These are phyloP conservation scores for Leccinum olivaceopallidum DNA, from an alignment of 768 basidiomycete genomes.

Conservation along the genomic window DNA sequence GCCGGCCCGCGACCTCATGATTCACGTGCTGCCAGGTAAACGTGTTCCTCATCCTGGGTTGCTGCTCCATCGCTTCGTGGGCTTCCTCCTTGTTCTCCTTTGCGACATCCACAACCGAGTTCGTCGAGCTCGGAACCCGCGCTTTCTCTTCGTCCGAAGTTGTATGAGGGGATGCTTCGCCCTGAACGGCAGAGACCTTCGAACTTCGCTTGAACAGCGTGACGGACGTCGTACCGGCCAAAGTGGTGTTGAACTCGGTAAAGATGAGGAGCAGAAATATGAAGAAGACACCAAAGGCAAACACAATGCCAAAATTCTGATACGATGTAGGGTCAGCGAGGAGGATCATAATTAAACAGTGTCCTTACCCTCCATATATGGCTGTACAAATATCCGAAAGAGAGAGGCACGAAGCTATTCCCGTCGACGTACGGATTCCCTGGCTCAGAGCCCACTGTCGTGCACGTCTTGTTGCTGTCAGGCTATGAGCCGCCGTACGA, in stretches of 20 bases:
- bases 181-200: slow-evolving; percentile 19
- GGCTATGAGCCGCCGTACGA: slow-evolving; percentile 54
- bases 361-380: slow-evolving; percentile 49
- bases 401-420: slow-evolving; percentile 49
- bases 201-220: slow-evolving; percentile 69
- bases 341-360: neutral
- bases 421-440: slow-evolving; percentile 67
- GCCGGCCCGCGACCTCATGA: slow-evolving; percentile 63
- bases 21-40: slow-evolving; percentile 81
- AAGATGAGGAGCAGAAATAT: slow-evolving; percentile 55
- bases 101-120: slow-evolving; percentile 8
- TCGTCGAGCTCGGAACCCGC: slow-evolving; percentile 7
- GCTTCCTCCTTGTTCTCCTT: slow-evolving; percentile 19
- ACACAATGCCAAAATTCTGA: slow-evolving; percentile 70
- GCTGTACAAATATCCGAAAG: slow-evolving; percentile 41
- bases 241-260: slow-evolving; percentile 52
- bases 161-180: slow-evolving; percentile 5
- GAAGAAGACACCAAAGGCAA: slow-evolving; percentile 66
- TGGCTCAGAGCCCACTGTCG: slow-evolving; percentile 61
- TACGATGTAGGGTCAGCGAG: neutral
- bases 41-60: slow-evolving; percentile 43
- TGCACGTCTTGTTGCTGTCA: slow-evolving; percentile 72
- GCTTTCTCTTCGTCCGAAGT: slow-evolving; percentile 34
- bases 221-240: slow-evolving; percentile 40
- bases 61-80: slow-evolving; percentile 37